Evolutionary conservation across 257 asterid genomes (phyloP).

Genomic region (Solanum chilense): DNA sequence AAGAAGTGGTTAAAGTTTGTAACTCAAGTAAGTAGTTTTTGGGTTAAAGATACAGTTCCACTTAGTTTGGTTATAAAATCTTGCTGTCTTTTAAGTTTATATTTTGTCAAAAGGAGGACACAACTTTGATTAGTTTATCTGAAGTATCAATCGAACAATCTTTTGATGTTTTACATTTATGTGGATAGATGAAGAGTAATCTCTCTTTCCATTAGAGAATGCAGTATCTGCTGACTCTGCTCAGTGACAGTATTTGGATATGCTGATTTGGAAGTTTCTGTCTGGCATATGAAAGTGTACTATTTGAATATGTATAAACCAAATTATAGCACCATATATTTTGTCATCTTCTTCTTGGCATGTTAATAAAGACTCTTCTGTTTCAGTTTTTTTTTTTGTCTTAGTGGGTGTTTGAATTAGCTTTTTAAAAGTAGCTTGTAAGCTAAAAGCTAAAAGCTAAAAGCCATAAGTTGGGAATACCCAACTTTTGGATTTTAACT

Average conservation of each 20-base stretch:
- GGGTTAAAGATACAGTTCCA: constrained; percentile 44
- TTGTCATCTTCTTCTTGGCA: neutral
- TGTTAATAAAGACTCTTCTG: neutral
- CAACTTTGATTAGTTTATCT: neutral
- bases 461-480: neutral
- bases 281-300: neutral
- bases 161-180: neutral
- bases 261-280: neutral
- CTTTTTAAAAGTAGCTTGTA: neutral
- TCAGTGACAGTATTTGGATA: neutral
- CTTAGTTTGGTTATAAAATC: neutral
- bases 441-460: neutral
- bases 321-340: neutral
- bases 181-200: neutral
- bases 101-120: neutral
- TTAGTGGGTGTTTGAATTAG: neutral
- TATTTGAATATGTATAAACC: neutral
- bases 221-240: neutral
- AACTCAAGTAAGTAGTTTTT: constrained; percentile 49
- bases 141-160: neutral
- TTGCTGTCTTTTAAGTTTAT: neutral
- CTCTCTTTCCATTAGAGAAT: neutral
- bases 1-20: constrained; percentile 95
- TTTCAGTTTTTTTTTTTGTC: neutral
- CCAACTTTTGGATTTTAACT: neutral